Conservation (phyloP, 495 filamentous ascomycete genomes). For the Aspergillus biplanus region DNA sequence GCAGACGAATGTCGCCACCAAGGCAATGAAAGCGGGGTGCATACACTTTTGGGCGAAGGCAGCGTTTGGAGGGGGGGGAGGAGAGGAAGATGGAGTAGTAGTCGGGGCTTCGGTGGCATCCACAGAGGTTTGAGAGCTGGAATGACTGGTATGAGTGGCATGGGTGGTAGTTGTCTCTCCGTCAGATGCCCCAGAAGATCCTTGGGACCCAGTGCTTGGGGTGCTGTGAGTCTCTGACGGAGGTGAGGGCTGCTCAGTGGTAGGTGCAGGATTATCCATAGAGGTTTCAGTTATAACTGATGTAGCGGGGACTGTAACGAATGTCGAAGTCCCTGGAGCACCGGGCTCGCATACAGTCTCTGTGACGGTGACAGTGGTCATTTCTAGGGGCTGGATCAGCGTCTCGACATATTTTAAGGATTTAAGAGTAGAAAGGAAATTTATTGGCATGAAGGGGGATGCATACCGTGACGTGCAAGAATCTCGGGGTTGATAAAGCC, state of each 20-base stretch:
- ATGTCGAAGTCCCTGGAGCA: constrained; percentile 4
- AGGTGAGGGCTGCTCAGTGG: constrained; percentile 8
- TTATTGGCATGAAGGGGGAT: not conserved
- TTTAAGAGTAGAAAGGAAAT: not conserved
- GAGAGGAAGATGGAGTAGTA: constrained; percentile 10
- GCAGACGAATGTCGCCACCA: constrained; percentile 15
- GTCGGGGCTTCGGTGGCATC: constrained; percentile 13
- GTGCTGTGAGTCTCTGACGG: constrained; percentile 9
- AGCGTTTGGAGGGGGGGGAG: constrained; percentile 13
- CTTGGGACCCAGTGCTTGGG: constrained; percentile 5
- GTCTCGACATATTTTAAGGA: not conserved
- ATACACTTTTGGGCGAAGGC: constrained; percentile 9
- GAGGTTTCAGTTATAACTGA: constrained; percentile 18
- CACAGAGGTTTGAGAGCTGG: constrained; percentile 13
- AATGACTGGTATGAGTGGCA: not conserved
- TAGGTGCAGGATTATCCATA: constrained; percentile 2
- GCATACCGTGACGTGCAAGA: constrained; percentile 22
- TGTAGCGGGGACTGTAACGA: constrained; percentile 14
- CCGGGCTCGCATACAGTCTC: constrained; percentile 26
- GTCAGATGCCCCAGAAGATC: constrained; percentile 11
- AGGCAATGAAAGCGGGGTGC: constrained; percentile 9
- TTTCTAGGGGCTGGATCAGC: constrained; percentile 4
- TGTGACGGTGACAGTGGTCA: constrained; percentile 28
- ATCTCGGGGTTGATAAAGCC: constrained; percentile 4
- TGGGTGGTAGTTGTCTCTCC: constrained; percentile 3